Evolutionary conservation across 768 basidiomycete species (phyloP).

Genomic region (Cubamyces sp.): DNA sequence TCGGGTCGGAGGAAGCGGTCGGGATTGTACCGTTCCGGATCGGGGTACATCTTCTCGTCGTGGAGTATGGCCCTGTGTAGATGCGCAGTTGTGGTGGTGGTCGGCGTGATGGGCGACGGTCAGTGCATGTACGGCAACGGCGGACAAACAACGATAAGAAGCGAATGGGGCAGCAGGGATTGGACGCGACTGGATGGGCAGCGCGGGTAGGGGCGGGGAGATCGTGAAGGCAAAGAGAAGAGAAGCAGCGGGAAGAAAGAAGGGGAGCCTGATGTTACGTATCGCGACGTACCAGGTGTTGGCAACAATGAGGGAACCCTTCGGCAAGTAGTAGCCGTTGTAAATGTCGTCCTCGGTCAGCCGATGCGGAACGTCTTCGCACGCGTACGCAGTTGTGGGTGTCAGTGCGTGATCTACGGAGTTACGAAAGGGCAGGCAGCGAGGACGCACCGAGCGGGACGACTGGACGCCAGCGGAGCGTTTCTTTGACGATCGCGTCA

Average conservation of each 20-base stretch:
- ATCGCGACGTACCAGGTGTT: slow-evolving; percentile 22
- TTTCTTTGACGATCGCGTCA: slow-evolving; percentile 32
- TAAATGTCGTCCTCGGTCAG: slow-evolving; percentile 31
- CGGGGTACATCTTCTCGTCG: slow-evolving; percentile 40
- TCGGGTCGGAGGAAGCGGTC: slow-evolving; percentile 44
- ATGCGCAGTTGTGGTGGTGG: background rate
- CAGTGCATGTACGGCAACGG: too few relatives aligned
- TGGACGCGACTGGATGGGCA: background rate
- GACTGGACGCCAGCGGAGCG: slow-evolving; percentile 40
- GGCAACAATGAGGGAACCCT: slow-evolving; percentile 22
- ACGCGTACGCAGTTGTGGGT: background rate
- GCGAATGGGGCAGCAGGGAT: too few relatives aligned
- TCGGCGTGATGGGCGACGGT: background rate
- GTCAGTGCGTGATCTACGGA: background rate
- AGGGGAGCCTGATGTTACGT: background rate
- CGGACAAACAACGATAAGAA: too few relatives aligned
- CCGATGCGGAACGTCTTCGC: slow-evolving; percentile 27
- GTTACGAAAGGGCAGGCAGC: background rate
- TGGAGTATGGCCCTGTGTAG: slow-evolving; percentile 44
- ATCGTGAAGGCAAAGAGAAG: background rate
- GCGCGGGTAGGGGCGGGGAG: background rate
- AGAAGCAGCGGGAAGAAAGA: background rate
- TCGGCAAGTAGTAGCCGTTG: slow-evolving; percentile 28
- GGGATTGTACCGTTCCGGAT: slow-evolving; percentile 42
- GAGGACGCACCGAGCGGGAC: slow-evolving; percentile 36